Base-by-base conservation (phyloP, 352 stramenopile species). In the Globisporangium echinulatum region DNA sequence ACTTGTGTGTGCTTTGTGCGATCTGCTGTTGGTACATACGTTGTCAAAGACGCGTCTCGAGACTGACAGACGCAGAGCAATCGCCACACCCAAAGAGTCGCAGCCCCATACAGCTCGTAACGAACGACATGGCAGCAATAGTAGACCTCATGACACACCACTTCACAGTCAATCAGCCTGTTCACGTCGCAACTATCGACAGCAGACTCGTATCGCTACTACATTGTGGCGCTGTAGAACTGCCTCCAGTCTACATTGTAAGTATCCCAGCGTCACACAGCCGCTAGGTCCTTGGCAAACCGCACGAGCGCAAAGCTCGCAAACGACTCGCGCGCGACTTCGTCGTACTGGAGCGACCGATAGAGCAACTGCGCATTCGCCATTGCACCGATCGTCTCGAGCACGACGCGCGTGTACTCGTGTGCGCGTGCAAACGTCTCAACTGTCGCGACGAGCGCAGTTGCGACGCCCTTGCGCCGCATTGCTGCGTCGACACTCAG, bases 381-480 rank as follows among this genome's bases (percentile, higher is more conserved):
- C 82, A 91, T 89, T 8, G 63, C 68, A 11, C 66, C 77, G 56
- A 91, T 87, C 5, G 82, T 91, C 37, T 91, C 82, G 15, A 89
- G 68, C 37, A 54, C 50, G 49, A 91, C 72, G 4, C 69, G 33
- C 4, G 55, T 39, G 53, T 76, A 88, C 25, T 19, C 65, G 15
- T 44, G 59, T 25, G 59, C 66, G 5, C 11, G 37, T 0, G 66
- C 68, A 63, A 84, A 87, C 8, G 2, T 11, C 55, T 92, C 82
- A 8, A 85, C 61, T 4, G 54, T 59, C 36, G 42, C 33, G 1
- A 92, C 69, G 33, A 92, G 65, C 47, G 67, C 52, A 47, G 74
- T 75, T 5, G 74, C 82, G 15, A 90, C 51, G 1, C 80, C 76
- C 59, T 62, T 65, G 42, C 78, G 78, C 43, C 80, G 76, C 52